phyloP scores from a whole-genome alignment of 768 basidiomycete species.

The Collybia nuda region DNA sequence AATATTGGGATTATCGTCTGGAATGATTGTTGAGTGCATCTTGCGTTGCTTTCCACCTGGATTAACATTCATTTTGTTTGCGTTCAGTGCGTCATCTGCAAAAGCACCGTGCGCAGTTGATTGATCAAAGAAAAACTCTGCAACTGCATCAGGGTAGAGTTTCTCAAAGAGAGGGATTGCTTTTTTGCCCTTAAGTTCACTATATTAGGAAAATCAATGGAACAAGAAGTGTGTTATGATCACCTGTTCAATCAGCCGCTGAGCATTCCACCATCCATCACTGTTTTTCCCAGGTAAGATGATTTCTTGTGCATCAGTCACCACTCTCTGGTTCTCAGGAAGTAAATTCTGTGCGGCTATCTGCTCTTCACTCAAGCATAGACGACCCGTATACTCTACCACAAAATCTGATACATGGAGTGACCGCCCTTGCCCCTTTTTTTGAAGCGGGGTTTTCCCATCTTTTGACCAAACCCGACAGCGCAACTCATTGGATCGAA shows the following conservation, averaged over 20 bases:
- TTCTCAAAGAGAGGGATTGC: constrained; percentile 3
- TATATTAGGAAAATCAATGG: neutral
- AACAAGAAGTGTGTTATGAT: no score
- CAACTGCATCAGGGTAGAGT: constrained; percentile 10
- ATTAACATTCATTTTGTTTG: constrained; percentile 20
- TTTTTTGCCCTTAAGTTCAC: no score
- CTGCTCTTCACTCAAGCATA: constrained; percentile 6
- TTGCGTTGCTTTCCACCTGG: constrained; percentile 14
- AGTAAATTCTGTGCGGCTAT: neutral
- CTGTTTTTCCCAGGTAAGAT: constrained; percentile 20
- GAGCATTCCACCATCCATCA: constrained; percentile 19
- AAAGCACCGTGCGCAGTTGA: constrained; percentile 18
- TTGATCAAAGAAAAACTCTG: constrained; percentile 17
- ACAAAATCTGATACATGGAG: constrained; percentile 14
- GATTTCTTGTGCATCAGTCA: constrained; percentile 14
- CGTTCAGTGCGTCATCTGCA: constrained; percentile 15
- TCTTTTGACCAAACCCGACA: no score
- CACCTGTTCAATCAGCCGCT: constrained; percentile 17
- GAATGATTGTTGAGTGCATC: constrained; percentile 16
- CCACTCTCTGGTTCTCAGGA: neutral
- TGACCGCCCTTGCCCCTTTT: constrained; percentile 7
- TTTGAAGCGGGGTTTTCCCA: constrained; percentile 5
- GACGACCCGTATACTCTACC: constrained; percentile 7
- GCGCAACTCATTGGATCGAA: no score
- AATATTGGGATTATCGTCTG: constrained; percentile 13